Conservation (phyloP, 164 flowering plant species). For the Macadamia tetraphylla region DNA sequence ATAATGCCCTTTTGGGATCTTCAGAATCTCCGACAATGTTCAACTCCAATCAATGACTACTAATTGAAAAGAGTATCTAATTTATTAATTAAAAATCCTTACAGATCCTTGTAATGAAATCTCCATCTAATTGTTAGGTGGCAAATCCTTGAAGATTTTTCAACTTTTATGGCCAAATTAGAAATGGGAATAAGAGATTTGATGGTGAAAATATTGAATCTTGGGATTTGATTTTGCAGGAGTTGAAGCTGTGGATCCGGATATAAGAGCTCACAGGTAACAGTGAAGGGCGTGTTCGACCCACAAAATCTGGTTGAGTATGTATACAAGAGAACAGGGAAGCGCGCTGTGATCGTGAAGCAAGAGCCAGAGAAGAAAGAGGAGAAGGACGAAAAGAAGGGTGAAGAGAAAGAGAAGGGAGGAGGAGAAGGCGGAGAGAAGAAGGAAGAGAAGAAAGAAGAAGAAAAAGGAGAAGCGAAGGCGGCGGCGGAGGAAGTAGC, state of each 20-base stretch:
- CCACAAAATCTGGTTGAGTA: constrained; percentile 61
- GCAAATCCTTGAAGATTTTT: background rate
- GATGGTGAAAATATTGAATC: background rate
- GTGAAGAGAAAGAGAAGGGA: constrained; percentile 20
- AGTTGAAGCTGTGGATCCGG: constrained; percentile 67
- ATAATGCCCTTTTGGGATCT: background rate
- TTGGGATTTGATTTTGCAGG: constrained; percentile 29
- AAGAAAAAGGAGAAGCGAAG: constrained; percentile 8
- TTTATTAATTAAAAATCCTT: background rate
- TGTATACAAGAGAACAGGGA: constrained; percentile 72
- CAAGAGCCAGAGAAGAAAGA: constrained; percentile 53
- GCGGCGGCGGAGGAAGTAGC: background rate
- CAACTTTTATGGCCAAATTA: background rate
- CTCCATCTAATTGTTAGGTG: background rate
- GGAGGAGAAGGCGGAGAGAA: constrained; percentile 7
- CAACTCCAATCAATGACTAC: constrained; percentile 4
- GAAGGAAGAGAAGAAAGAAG: constrained; percentile 1
- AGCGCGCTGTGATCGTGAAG: constrained; percentile 58
- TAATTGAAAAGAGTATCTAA: background rate
- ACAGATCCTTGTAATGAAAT: background rate
- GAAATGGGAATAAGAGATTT: background rate
- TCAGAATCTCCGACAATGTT: background rate
- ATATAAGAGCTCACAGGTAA: constrained; percentile 72
- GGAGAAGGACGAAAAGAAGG: constrained; percentile 16
- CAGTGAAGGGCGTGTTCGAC: constrained; percentile 70